A percentile compares a stretch with the other conserved stretches of the same genome.
Conservation (phyloP, 2,329 filamentous ascomycete genomes). For the Verticillium tricorpus region DNA sequence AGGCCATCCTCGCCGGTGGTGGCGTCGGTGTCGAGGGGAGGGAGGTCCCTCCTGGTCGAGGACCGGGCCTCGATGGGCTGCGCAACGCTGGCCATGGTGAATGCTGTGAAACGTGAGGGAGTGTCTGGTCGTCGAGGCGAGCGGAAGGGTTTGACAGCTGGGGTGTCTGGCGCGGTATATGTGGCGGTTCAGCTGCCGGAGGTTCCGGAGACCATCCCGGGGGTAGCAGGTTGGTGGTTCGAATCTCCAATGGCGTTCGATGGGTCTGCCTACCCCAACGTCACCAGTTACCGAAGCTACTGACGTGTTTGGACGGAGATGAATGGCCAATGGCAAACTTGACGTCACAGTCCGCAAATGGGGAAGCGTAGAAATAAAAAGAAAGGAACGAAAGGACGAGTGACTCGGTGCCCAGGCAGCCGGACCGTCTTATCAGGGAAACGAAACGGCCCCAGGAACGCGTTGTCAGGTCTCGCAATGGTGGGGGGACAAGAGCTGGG, state of each 20-base stretch:
- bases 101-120: background rate
- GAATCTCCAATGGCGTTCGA: background rate
- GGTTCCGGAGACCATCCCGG: background rate
- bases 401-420: background rate
- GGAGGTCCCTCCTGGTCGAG: background rate
- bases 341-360: background rate
- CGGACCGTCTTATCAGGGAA: background rate
- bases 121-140: background rate
- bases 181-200: background rate
- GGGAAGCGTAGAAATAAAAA: background rate
- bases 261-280: background rate
- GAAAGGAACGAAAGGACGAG: background rate
- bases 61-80: background rate
- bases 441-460: background rate
- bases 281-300: background rate
- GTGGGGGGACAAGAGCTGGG: background rate
- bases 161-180: background rate
- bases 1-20: slow-evolving; percentile 25
- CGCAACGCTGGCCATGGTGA: background rate
- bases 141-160: background rate
- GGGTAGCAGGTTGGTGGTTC: background rate
- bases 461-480: background rate
- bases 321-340: background rate
- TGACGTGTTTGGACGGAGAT: background rate
- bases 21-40: slow-evolving; percentile 6